Percentiles rank a stretch among this genome's conserved stretches.
These are phyloP conservation scores for Ascochyta koolunga DNA, from an alignment of 2,329 filamentous ascomycete genomes.

Conservation along the genomic window DNA sequence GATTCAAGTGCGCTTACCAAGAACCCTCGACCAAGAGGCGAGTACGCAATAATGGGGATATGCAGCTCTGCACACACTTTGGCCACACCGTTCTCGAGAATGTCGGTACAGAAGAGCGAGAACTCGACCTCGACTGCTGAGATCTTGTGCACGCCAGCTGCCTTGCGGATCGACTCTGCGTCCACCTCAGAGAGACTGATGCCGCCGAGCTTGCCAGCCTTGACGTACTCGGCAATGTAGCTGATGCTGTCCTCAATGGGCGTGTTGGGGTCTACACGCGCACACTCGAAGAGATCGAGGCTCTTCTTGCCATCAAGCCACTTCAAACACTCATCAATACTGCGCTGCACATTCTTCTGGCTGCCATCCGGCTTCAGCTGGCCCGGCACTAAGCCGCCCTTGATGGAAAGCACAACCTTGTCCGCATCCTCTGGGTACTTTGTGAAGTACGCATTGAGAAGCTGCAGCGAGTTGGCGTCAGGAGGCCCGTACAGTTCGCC, in stretches of 20 bases:
- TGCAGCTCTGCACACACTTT: conserved; percentile 63
- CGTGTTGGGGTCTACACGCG: conserved; percentile 51
- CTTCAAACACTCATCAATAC: conserved; percentile 54
- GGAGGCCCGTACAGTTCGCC: conserved; percentile 57
- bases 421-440: conserved; percentile 58
- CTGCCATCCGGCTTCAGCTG: conserved; percentile 49
- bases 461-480: conserved; percentile 54
- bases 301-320: conserved; percentile 56
- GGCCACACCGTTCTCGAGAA: conserved; percentile 64
- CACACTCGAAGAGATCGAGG: conserved; percentile 57
- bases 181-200: conserved; percentile 55
- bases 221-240: conserved; percentile 49
- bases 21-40: conserved; percentile 70
- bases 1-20: conserved; percentile 37
- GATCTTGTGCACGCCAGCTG: conserved; percentile 61
- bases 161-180: conserved; percentile 55
- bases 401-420: conserved; percentile 60
- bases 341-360: conserved; percentile 49
- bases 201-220: conserved; percentile 53
- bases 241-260: conserved; percentile 55
- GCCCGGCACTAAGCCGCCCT: conserved; percentile 51
- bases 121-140: conserved; percentile 67
- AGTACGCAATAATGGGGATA: conserved; percentile 74
- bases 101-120: conserved; percentile 62
- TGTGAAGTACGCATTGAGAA: conserved; percentile 59